Evolutionary conservation across 345 rosid genomes (phyloP), one percentile per base, ranked within the genome.

Genomic region (Dovyalis caffra): DNA sequence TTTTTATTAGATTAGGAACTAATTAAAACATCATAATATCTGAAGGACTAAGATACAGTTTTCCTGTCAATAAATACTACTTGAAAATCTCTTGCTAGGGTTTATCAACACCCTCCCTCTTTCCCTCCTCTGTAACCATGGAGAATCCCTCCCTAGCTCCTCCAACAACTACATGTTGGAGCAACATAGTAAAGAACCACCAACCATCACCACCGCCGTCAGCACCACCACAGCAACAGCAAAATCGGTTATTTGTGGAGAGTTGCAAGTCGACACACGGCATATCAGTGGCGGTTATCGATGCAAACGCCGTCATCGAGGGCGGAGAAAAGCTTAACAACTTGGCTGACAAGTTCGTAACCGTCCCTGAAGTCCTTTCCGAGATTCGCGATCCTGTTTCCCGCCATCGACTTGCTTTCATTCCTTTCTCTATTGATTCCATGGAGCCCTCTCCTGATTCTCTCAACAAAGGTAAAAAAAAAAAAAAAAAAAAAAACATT

Each of bases 301-400:
- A 95, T 53, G 97, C 99, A 31, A 95, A 95, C 82, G 99, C 97
- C 47, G 74, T 95, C 74, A 95, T 90, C 53, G 81, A 87, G 25
- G 97, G 97, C 21, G 79, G 87, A 0, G 91, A 89, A 6, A 88
- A 69, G 78, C 92, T 95, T 45, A 64, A 83, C 33, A 57, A 71
- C 83, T 78, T 82, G 60, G 90, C 99, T 32, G 97, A 95, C 32
- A 84, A 81, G 78, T 89, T 93, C 77, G 93, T 95, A 7, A 93
- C 99, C 5, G 89, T 95, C 7, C 87, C 93, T 15, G 97, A 93
- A 79, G 98, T 93, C 16, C 78, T 87, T 57, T 77, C 83, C 6
- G 99, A 95, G 84, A 87, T 95, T 83, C 97, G 98, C 10, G 99
- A 95, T 74, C 90, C 98, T 6, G 82, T 80, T 71, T 87, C 98